Base-by-base conservation (phyloP, 345 rosid species). In the Odontarrhena argentea region DNA sequence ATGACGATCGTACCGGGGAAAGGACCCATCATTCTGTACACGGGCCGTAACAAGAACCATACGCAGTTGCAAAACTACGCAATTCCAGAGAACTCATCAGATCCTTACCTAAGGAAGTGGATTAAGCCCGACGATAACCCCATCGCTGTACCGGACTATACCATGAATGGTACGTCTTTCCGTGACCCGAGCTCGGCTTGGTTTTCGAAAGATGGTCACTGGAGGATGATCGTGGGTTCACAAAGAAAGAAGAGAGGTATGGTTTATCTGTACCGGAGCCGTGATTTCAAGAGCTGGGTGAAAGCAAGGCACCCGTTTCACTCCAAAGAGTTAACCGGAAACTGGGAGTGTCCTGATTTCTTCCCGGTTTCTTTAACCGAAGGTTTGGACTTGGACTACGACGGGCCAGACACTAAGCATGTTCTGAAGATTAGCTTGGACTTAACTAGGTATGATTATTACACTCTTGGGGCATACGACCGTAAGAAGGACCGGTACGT, bases 331-430 rank as follows among this genome's bases (percentile, higher is more conserved):
- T 46, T 64, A 1, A 81, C 96, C 8, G 96, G 89, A 11, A 86
- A 82, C 90, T 90, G 89, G 93, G 99, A 94, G 51, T 91, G 99
- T 76, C 98, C 88, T 0, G 98, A 93, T 70, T 90, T 93, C 53
- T 93, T 60, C 52, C 95, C 99, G 0, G 91, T 91, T 51, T 45
- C 81, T 1, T 0, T 60, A 7, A 42, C 69, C 9, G 73, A 84
- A 3, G 96, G 97, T 13, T 53, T 87, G 80, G 95, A 91, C 18
- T 55, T 70, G 26, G 72, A 61, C 18, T 54, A 50, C 69, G 3
- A 75, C 65, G 43, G 76, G 63, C 0, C 2, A 9, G 48, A 71
- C 26, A 61, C 79, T 25, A 88, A 83, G 54, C 85, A 84, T 45
- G 83, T 84, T 1, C 60, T 91, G 32, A 94, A 94, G 52, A 87